phyloP scores from a whole-genome alignment of 345 rosid genomes.

The Clarkia xantiana region DNA sequence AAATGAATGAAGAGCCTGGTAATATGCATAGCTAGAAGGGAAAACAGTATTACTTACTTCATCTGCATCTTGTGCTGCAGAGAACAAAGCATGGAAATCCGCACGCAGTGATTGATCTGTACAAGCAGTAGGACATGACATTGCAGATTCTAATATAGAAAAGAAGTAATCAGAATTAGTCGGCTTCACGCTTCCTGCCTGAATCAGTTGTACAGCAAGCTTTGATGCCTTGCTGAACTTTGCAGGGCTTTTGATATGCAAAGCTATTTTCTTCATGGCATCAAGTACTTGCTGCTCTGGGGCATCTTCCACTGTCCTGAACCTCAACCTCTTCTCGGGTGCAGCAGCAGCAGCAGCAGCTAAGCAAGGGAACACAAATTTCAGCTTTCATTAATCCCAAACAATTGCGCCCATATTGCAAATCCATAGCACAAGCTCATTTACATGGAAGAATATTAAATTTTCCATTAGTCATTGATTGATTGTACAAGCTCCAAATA shows the following conservation, averaged over 20 bases:
- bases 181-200: conserved; percentile 85
- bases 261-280: conserved; percentile 90
- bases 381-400: neutral
- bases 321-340: conserved; percentile 54
- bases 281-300: conserved; percentile 70
- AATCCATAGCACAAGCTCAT: neutral
- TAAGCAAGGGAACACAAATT: neutral
- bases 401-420: neutral
- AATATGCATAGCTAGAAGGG: too few relatives aligned
- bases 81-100: conserved; percentile 70
- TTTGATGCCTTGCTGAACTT: conserved; percentile 86
- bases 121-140: conserved; percentile 55
- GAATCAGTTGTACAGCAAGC: conserved; percentile 76
- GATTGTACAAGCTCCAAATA: neutral
- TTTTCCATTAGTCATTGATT: too few relatives aligned
- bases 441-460: neutral
- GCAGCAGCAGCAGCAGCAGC: conserved; percentile 14
- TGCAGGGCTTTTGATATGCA: conserved; percentile 58
- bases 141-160: conserved; percentile 72
- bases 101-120: conserved; percentile 60
- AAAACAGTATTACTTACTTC: too few relatives aligned
- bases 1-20: too few relatives aligned
- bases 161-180: conserved; percentile 59
- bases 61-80: conserved; percentile 65
- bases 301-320: conserved; percentile 81